Conservation (phyloP, 176 grass and related monocot genomes). For the Alloteropsis semialata region DNA sequence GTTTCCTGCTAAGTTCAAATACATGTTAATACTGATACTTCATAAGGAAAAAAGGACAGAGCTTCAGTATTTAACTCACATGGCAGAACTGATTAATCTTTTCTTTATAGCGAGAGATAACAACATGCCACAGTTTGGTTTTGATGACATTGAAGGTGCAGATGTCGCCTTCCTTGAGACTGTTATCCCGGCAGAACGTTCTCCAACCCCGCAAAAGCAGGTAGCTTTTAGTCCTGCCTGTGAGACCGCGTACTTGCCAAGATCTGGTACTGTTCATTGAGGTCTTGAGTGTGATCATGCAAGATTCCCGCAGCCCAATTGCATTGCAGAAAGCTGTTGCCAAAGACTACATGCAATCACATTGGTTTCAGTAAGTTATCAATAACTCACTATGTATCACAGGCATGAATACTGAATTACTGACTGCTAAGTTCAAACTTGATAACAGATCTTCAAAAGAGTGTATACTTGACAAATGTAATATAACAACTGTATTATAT, state of each 20-base stretch:
- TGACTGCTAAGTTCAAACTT: background rate
- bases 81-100: no score
- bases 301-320: background rate
- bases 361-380: background rate
- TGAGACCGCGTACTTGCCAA: background rate
- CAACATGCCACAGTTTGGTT: background rate
- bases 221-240: background rate
- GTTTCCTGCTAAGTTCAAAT: no score
- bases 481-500: background rate
- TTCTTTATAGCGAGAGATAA: background rate
- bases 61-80: no score
- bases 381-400: background rate
- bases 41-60: no score
- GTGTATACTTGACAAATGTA: background rate
- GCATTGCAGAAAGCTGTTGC: background rate
- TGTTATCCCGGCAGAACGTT: background rate
- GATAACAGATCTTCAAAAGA: background rate
- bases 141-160: background rate
- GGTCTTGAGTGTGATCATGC: slow-evolving; percentile 3
- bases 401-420: background rate
- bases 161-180: background rate
- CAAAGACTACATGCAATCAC: background rate
- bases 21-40: background rate
- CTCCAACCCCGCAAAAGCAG: background rate
- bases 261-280: background rate